phyloP scores from a whole-genome alignment of 1,139 yeast species.

The Arxiozyma heterogenica region DNA sequence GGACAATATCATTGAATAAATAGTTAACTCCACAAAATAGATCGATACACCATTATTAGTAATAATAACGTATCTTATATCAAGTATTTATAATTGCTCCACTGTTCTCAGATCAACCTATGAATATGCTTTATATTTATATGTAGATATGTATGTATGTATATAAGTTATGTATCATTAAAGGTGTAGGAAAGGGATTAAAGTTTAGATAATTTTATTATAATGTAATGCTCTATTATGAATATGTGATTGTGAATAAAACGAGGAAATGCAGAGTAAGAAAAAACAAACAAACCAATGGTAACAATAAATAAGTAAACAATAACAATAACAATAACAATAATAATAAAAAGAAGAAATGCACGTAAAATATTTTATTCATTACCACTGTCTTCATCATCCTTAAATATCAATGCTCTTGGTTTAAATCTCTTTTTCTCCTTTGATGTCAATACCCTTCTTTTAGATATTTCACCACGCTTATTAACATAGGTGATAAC shows the following conservation, averaged over 20 bases:
- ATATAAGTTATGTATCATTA: background rate
- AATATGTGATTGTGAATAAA: background rate
- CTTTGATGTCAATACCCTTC: conserved; percentile 12
- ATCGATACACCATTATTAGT: background rate
- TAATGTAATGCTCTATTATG: background rate
- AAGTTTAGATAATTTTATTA: background rate
- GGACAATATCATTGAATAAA: too few relatives aligned
- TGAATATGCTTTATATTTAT: background rate
- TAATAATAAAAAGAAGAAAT: background rate
- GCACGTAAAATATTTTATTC: background rate
- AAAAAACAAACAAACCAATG: background rate
- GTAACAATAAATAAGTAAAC: too few relatives aligned
- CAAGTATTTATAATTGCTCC: too few relatives aligned
- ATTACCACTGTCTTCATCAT: background rate
- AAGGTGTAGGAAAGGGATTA: background rate
- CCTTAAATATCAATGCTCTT: conserved; percentile 10
- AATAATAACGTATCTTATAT: background rate
- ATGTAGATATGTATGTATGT: too few relatives aligned
- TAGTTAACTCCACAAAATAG: too few relatives aligned
- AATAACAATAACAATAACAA: too few relatives aligned
- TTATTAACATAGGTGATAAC: conserved; percentile 20
- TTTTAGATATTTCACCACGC: conserved; percentile 14
- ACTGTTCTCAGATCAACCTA: too few relatives aligned
- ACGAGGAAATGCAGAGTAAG: background rate
- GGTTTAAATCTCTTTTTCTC: conserved; percentile 18